Base-by-base conservation (phyloP, 2,329 filamentous ascomycete genomes). In the Niveomyces coronatus region DNA sequence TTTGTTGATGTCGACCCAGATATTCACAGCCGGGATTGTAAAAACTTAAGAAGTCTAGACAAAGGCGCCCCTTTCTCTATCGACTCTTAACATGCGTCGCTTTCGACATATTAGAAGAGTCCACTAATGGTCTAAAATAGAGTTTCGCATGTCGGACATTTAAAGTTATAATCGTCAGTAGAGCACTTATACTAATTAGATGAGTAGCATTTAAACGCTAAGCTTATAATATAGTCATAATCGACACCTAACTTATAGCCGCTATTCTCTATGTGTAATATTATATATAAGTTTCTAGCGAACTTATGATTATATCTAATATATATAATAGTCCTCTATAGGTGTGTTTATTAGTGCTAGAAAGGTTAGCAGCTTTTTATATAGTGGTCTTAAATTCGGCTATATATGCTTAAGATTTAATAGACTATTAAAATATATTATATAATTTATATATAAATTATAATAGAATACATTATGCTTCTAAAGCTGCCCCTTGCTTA, bases 81-180 rank as follows among this genome's bases (percentile, higher is more conserved):
- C 2, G 20, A n/a, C 9, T 46, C 43, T 6, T 42, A 17, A 3
- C 50, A 53, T 1, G 18, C 31, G 11, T 48, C 44, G 23, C 48
- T 51, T 23, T 54, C 52, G 1, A 36, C 44, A 28, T 54, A 51
- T 15, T 54, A 46, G 3, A 52, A 37, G 5, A 52, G 28, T 13
- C 34, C 45, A 13, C 52, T 50, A 16, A 54, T 31, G 0, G 13
- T 34, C 7, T 3, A 22, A 35, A 42, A 48, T 1, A 5, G 30
- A 3, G 14, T 24, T 0, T 39, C 20, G 35, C 51, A 54, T 5
- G 32, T 42, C 4, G 36, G 37, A 11, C 52, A 54, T 16, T 35
- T 17, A 7, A 49, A 45, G 9, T 40, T 43, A 0, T 32, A 31
- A 3, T 45, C 15, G 9, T 37, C 31, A 24, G 37, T 51, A 22